Percentiles rank a stretch among this genome's conserved stretches.
These are phyloP conservation scores for Ephemerocybe angulata DNA, from an alignment of 768 basidiomycete species.

Conservation along the genomic window DNA sequence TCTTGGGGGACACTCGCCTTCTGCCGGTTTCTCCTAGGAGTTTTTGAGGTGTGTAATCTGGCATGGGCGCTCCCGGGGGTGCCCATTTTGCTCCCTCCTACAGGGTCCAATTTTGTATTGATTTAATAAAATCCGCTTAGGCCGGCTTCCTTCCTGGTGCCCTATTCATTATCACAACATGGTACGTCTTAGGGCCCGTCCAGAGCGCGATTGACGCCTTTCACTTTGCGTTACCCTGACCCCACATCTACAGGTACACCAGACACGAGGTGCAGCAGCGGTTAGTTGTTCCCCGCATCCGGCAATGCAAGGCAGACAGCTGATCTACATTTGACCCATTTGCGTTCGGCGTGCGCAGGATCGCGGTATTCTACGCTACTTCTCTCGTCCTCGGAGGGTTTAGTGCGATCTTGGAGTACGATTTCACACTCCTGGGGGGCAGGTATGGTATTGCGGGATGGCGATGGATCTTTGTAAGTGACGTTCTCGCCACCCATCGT, in stretches of 20 bases:
- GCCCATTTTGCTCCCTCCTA: neutral
- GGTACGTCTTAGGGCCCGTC: too few species aligned
- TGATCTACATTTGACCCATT: neutral
- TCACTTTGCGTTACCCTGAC: neutral
- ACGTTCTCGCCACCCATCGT: neutral
- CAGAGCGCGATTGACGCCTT: neutral
- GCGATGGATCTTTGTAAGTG: constrained; percentile 52
- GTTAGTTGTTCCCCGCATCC: constrained; percentile 19
- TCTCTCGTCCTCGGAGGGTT: constrained; percentile 44
- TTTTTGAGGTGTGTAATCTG: constrained; percentile 34
- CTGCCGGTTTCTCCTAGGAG: constrained; percentile 39
- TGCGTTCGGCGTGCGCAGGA: constrained; percentile 31
- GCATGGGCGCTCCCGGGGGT: neutral
- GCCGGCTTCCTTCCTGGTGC: constrained; percentile 50
- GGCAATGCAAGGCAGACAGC: neutral
- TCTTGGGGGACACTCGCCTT: constrained; percentile 39
- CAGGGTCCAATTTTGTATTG: neutral
- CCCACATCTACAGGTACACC: constrained; percentile 37
- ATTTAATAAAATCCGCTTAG: constrained; percentile 21
- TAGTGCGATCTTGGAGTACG: constrained; percentile 46
- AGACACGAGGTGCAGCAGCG: constrained; percentile 51
- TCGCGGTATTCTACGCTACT: constrained; percentile 46
- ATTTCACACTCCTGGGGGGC: constrained; percentile 39
- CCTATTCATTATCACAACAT: constrained; percentile 47
- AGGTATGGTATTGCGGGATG: constrained; percentile 41